Base-by-base conservation (phyloP, 2,329 filamentous ascomycete genomes). In the Raffaelea albimanens region DNA sequence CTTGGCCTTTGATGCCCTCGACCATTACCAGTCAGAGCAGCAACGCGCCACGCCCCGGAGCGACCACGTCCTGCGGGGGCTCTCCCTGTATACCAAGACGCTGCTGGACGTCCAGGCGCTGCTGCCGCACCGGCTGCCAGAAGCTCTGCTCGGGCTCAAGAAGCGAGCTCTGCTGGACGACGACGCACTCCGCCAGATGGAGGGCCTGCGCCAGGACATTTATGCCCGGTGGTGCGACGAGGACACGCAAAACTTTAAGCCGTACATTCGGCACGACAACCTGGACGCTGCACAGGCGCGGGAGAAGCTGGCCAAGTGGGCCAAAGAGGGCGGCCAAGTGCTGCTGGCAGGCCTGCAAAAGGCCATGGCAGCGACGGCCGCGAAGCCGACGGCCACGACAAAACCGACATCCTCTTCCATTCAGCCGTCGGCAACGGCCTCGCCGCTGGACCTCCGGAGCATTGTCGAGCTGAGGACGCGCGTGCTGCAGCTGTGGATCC, bases 241-340 rank as follows among this genome's bases (percentile, higher is more conserved):
- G 8, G 87, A 94, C 51, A 85, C 95, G 39, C 79, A 78, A 42
- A 85, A 84, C 54, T 96, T 94, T 60, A 91, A 82, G 1, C 90
- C 90, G 0, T 95, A 88, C 67, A 85, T 94, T 33, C 81, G 86
- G 25, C 82, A 94, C 56, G 87, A 90, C 54, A 85, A 93, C 54
- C 63, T 87, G 4, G 76, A 81, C 21, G 78, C 75, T 19, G 65
- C 69, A 21, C 74, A 80, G 51, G 77, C 78, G 1, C 72, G 74
- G 39, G 74, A 78, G 2, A 78, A 78, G 62, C 71, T 87, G 14
- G 72, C 72, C 20, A 61, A 60, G 23, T 90, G 85, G 85, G 79
- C 80, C 0, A 71, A 71, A 44, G 71, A 73, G 44, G 80, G 80
- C 1, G 76, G 78, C 18, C 67, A 75, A 40, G 70, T 74, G 8